phyloP scores from a whole-genome alignment of 306 rosid genomes.

The Begonia loranthoides region DNA sequence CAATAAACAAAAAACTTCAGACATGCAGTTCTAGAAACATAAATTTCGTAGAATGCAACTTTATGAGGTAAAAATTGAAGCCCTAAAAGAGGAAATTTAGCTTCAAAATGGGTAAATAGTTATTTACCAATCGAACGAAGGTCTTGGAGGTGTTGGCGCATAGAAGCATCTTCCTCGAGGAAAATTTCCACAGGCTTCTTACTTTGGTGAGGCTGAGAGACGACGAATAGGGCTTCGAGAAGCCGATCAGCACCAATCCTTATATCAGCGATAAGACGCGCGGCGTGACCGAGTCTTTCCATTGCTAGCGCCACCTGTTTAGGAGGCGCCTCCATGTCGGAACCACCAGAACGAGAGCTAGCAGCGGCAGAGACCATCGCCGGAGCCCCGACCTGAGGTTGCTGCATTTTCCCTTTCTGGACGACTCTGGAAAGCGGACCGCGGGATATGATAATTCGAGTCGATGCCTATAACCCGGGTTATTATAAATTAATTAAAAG shows the following conservation, averaged over 20 bases:
- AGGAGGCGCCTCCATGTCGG: conserved; percentile 73
- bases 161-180: conserved; percentile 59
- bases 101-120: neutral
- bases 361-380: conserved; percentile 19
- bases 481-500: no score
- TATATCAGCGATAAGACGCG: conserved; percentile 69
- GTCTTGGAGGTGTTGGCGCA: conserved; percentile 77
- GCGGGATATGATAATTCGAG: no score
- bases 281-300: conserved; percentile 76
- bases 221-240: conserved; percentile 66
- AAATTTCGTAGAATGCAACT: neutral
- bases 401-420: neutral
- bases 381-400: conserved; percentile 27
- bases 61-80: neutral
- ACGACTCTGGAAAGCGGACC: no score
- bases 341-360: conserved; percentile 21
- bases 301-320: conserved; percentile 86
- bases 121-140: conserved; percentile 64
- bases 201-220: conserved; percentile 65
- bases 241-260: conserved; percentile 87
- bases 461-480: no score
- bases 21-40: no score
- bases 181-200: conserved; percentile 53
- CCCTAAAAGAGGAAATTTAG: neutral
- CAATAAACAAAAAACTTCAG: neutral